Evolutionary conservation across 306 rosid species (phyloP).

Genomic region (Cicer chorassanicum): DNA sequence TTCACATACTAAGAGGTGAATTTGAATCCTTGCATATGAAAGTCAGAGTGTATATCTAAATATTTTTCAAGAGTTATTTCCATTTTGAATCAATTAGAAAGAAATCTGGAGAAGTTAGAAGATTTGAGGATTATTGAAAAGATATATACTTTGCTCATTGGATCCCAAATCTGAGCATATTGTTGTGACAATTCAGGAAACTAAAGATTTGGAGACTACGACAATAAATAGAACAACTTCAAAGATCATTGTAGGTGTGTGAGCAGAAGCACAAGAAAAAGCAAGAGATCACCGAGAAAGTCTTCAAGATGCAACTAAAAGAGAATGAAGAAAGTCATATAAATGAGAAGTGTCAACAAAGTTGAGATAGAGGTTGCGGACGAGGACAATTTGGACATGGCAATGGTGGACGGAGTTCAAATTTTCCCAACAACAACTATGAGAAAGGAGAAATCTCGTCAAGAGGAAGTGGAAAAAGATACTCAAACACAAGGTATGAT

Average conservation of each 20-base stretch:
- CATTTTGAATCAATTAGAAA: too few species aligned
- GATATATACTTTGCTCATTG: neutral
- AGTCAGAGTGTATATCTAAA: neutral
- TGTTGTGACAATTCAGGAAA: neutral
- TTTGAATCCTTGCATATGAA: neutral
- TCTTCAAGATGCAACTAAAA: neutral
- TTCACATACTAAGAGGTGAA: neutral
- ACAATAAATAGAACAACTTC: too few species aligned
- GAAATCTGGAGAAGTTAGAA: neutral
- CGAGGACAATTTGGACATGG: neutral
- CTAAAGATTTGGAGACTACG: too few species aligned
- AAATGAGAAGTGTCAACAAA: neutral
- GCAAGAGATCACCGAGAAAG: neutral
- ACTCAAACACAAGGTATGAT: neutral
- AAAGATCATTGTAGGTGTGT: neutral
- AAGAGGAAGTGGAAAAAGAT: neutral
- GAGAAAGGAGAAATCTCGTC: neutral
- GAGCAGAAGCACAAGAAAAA: neutral
- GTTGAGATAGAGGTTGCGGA: neutral
- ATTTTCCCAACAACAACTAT: neutral
- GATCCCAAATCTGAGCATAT: neutral
- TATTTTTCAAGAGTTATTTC: too few species aligned
- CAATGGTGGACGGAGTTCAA: neutral
- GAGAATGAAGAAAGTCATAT: neutral
- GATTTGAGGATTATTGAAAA: neutral